Percentiles rank a stretch among this genome's conserved stretches.
These are phyloP conservation scores for Chamaenerion angustifolium DNA, from an alignment of 345 rosid species.

Conservation along the genomic window DNA sequence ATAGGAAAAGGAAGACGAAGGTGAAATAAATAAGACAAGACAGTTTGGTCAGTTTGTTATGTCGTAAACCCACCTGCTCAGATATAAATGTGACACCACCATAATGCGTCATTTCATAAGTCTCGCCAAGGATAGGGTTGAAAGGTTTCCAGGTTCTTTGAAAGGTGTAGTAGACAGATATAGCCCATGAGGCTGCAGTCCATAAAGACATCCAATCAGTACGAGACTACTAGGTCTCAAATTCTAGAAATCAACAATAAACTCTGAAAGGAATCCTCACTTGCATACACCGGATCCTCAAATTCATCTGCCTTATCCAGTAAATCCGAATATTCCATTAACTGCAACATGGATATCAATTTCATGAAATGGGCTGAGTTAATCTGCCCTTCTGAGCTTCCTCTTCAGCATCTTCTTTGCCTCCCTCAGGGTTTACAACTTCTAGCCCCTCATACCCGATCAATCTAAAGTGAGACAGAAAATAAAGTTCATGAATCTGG, in stretches of 20 bases:
- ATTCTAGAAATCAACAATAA: slow-evolving; percentile 4
- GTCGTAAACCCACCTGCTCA: slow-evolving; percentile 53
- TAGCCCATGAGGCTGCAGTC: slow-evolving; percentile 65
- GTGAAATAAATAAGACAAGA: not conserved
- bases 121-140: slow-evolving; percentile 97
- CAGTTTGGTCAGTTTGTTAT: not conserved
- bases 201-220: slow-evolving; percentile 7
- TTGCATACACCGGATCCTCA: slow-evolving; percentile 88
- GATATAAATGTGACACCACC: slow-evolving; percentile 63
- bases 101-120: slow-evolving; percentile 72
- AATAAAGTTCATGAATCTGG: not conserved
- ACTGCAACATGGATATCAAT: slow-evolving; percentile 25
- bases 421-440: slow-evolving; percentile 91
- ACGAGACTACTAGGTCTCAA: not conserved
- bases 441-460: slow-evolving; percentile 71
- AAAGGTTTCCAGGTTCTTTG: slow-evolving; percentile 95
- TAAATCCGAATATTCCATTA: slow-evolving; percentile 78
- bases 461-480: slow-evolving; percentile 18
- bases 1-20: not conserved
- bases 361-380: not conserved
- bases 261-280: slow-evolving; percentile 22
- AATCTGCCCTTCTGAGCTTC: slow-evolving; percentile 85
- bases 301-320: slow-evolving; percentile 79
- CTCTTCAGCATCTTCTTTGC: slow-evolving; percentile 83
- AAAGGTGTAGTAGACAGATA: slow-evolving; percentile 72